phyloP scores from a whole-genome alignment of 306 rosid species.

The Ceratonia siliqua region DNA sequence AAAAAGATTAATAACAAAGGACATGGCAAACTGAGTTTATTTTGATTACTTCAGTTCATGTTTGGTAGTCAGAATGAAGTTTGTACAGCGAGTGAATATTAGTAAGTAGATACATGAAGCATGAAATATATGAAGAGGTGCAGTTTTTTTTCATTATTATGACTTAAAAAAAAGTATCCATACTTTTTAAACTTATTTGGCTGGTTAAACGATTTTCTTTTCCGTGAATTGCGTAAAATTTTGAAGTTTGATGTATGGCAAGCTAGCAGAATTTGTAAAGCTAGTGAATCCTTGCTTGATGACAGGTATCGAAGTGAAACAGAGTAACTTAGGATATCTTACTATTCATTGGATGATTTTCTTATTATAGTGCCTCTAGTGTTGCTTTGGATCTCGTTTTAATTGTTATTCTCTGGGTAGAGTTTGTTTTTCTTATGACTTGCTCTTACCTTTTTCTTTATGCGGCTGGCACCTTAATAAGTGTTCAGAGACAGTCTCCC shows the following conservation, averaged over 20 bases:
- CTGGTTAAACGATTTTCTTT: constrained; percentile 5
- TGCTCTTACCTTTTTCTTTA: constrained; percentile 3
- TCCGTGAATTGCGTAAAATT: background rate
- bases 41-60: constrained; percentile 21
- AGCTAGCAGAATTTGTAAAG: background rate
- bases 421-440: background rate
- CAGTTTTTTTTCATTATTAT: background rate
- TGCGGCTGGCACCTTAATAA: constrained; percentile 3
- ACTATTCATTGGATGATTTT: background rate
- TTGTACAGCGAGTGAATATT: background rate
- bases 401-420: background rate
- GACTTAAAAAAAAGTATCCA: background rate
- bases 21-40: constrained; percentile 19
- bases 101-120: background rate
- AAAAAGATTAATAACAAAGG: background rate
- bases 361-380: background rate
- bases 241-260: background rate
- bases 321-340: constrained; percentile 7
- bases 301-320: background rate
- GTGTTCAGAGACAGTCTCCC: background rate
- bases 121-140: background rate
- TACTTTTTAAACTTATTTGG: background rate
- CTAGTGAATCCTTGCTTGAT: background rate
- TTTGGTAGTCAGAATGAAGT: constrained; percentile 10
- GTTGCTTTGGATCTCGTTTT: constrained; percentile 2